phyloP scores from a whole-genome alignment of 2,329 filamentous ascomycete genomes.

The Septoria petroselini region DNA sequence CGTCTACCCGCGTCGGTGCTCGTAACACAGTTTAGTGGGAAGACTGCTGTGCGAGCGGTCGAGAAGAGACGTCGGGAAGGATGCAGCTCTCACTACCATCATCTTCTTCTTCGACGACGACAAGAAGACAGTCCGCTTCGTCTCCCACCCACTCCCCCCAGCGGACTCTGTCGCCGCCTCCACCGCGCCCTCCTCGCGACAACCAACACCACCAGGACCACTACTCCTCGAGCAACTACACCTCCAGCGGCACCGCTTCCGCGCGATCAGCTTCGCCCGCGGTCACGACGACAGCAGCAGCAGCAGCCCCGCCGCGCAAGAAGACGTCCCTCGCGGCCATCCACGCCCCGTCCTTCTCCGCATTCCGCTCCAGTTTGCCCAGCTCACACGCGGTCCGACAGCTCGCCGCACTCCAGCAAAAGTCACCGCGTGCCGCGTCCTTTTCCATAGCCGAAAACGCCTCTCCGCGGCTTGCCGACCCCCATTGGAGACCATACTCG shows the following conservation, averaged over 20 bases:
- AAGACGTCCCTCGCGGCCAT: conserved; percentile 17
- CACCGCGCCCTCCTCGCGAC: not conserved
- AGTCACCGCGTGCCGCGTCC: conserved; percentile 47
- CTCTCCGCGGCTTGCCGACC: conserved; percentile 39
- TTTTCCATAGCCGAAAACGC: conserved; percentile 44
- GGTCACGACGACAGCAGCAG: conserved; percentile 34
- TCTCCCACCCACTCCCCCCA: not conserved
- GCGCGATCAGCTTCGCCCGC: conserved; percentile 16
- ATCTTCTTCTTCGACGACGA: not conserved
- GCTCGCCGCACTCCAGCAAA: conserved; percentile 47
- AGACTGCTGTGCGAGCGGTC: conserved; percentile 1
- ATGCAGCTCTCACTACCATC: not conserved
- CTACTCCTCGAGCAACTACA: conserved; percentile 15
- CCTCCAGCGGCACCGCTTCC: conserved; percentile 11
- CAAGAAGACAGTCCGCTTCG: not conserved
- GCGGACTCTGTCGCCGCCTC: conserved; percentile 9
- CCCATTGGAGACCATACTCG: conserved; percentile 33
- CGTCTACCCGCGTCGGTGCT: conserved; percentile 5
- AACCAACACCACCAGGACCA: conserved; percentile 10
- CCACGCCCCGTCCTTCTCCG: conserved; percentile 43
- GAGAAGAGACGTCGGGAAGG: not conserved
- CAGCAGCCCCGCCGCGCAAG: conserved; percentile 6
- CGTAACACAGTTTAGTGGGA: not conserved
- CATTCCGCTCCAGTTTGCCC: conserved; percentile 43
- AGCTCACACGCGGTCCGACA: conserved; percentile 4